A percentile compares a stretch with the other conserved stretches of the same genome.
Evolutionary conservation across 139 green algal species (phyloP).

Genomic region (Chlamydomonas asymmetrica): DNA sequence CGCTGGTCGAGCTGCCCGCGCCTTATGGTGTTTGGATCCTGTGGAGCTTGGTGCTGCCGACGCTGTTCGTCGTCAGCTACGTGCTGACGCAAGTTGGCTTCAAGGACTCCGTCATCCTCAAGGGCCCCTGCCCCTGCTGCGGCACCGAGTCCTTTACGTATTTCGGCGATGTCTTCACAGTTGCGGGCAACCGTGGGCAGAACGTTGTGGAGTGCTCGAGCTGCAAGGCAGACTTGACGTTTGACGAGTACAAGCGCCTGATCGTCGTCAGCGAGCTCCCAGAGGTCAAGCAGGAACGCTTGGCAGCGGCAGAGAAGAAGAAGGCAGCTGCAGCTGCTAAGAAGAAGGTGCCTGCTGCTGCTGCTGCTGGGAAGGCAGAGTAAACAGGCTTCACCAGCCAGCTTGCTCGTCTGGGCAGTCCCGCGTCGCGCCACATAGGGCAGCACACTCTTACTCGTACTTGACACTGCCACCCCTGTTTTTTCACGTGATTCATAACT

Average conservation of each 20-base stretch:
- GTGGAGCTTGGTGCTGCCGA: constrained; percentile 84
- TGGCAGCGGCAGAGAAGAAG: constrained; percentile 36
- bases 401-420: no score
- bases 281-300: constrained; percentile 54
- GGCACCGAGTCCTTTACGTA: constrained; percentile 71
- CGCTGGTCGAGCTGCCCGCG: constrained; percentile 75
- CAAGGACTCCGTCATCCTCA: constrained; percentile 80
- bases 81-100: constrained; percentile 84
- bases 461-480: no score
- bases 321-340: constrained; percentile 53
- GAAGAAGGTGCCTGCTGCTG: constrained; percentile 35
- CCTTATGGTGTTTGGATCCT: constrained; percentile 79
- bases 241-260: constrained; percentile 68
- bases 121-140: constrained; percentile 81
- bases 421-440: no score
- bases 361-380: no score
- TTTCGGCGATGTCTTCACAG: constrained; percentile 86
- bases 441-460: no score
- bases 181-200: constrained; percentile 67
- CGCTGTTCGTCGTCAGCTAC: constrained; percentile 76
- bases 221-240: constrained; percentile 74
- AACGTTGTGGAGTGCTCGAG: constrained; percentile 70
- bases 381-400: no score
- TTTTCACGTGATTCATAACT: no score
- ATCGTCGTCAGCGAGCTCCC: constrained; percentile 56